Evolutionary conservation across 1,284 basidiomycete genomes (phyloP).

Genomic region (Leccinum ponderosum): DNA sequence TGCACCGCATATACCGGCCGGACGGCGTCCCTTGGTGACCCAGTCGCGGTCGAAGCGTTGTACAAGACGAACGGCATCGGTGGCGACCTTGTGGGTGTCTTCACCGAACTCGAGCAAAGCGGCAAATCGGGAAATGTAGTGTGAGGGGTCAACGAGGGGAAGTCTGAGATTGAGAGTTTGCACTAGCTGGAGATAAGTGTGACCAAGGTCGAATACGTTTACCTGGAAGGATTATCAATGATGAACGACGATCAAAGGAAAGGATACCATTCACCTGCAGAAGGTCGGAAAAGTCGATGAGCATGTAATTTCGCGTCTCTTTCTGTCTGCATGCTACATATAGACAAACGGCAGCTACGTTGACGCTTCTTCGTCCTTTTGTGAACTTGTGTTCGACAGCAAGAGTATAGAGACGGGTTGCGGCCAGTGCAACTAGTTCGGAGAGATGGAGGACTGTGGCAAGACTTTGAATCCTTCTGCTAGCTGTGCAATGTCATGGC

Average conservation of each 20-base stretch:
- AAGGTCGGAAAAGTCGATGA: constrained; percentile 96
- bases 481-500: constrained; percentile 51
- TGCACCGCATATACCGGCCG: constrained; percentile 97
- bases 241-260: background rate
- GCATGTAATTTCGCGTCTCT: constrained; percentile 91
- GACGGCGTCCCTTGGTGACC: constrained; percentile 94
- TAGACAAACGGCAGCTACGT: constrained; percentile 93
- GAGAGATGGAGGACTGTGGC: constrained; percentile 79
- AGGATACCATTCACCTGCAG: constrained; percentile 63
- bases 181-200: constrained; percentile 94
- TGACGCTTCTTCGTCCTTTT: constrained; percentile 88
- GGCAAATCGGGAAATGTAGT: constrained; percentile 97
- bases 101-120: constrained; percentile 97
- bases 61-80: constrained; percentile 92
- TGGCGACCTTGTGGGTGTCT: constrained; percentile 88
- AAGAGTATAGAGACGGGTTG: constrained; percentile 88
- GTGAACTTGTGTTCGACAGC: constrained; percentile 95
- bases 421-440: constrained; percentile 78
- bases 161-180: constrained; percentile 87
- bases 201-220: constrained; percentile 97
- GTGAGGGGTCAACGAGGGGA: constrained; percentile 92
- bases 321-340: constrained; percentile 94
- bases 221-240: constrained; percentile 53
- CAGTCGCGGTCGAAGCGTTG: constrained; percentile 96
- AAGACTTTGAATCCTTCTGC: constrained; percentile 79